Base-by-base conservation (phyloP, 441 rosid species). In the Theobroma grandiflorum region DNA sequence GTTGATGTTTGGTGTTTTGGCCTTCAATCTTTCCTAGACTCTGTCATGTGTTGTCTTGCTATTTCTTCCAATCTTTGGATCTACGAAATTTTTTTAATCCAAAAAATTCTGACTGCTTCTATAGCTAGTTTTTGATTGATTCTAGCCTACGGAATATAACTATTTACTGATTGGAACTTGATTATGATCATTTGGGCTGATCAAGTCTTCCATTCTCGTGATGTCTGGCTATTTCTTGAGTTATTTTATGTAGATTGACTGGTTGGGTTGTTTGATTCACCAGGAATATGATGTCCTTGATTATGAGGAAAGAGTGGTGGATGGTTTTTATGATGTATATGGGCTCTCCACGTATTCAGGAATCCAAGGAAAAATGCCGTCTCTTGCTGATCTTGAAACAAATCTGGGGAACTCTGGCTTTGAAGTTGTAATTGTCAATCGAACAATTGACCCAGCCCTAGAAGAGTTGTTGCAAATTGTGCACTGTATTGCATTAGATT, bases 221-320 rank as follows among this genome's bases (percentile, higher is more conserved):
- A 38, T 38, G 20, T 40, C 50, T 38, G 57, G n/a, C n/a, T 57
- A 20, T 22, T 20, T 35, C 4, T 53, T 55, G 63, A 72, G 55
- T 69, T 70, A 37, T 62, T 72, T 47, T 35, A 69, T 78, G 79
- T 80, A 68, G 75, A 58, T 55, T 80, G 52, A 63, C 68, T 82
- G 26, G 15, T 40, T 79, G 83, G 72, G 49, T 31, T 74, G 78
- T 72, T 42, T 61, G 53, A 4, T 76, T 77, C 63, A 8, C 74
- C 91, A 97, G 97, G 99, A 95, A 86, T 97, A 94, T 80, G 91
- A 88, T 35, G 96, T 93, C 75, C 97, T 97, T 86, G 99, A 95
- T 85, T 97, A 91, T 81, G 97, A 92, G 80, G 99, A 97, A 82
- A 94, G 86, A 83, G 92, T 97, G 80, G 88, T 93, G 43, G 98